Evolutionary conservation across 1,284 basidiomycete species (phyloP), one percentile per base, ranked within the genome.

Genomic region (Papiliotrema flavescens): DNA sequence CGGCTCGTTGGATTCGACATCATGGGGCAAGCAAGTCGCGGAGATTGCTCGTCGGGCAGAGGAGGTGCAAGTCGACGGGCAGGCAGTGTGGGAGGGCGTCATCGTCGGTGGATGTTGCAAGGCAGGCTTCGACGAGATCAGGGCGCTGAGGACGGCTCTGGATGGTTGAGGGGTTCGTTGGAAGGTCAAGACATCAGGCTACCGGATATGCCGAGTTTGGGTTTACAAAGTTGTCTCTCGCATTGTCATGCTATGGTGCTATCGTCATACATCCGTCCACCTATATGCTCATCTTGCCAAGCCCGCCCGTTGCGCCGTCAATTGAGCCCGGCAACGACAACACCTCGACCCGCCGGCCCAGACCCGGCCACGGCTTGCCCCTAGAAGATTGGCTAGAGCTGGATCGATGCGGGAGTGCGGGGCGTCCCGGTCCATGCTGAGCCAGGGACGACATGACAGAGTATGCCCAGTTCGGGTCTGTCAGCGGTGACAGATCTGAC

Each of bases 401-500:
- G 86, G 87, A 24, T 28, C 51, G 39, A 40, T 56, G 60, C 14
- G 44, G 19, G n/a, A 52, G 28, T 2, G 34, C 8, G 15, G 60
- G 59, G 37, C 55, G 34, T 28, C 45, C 42, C n/a, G 45, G 8
- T 11, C 44, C 19, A 20, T 28, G 13, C 37, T 55, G 13, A 22
- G 53, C 34, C 32, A 51, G 24, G 24, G 54, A 36, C 41, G 53
- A 51, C 32, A 97, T 81, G 2, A 85, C 80, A 60, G 86, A 84
- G 7, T 87, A 86, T 42, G 98, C 88, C 78, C 89, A 98, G 51
- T 83, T 88, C 6, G 88, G 80, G 69, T 97, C 90, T 0, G 92
- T 95, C 23, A 99, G 80, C 0, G 90, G 90, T 0, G 89, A 90
- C 22, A 97, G 74, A 70, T 99, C 95, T 62, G 89, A 83, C 26